Base-by-base conservation (phyloP, 176 grass and related monocot species). In the Pharus latifolius region DNA sequence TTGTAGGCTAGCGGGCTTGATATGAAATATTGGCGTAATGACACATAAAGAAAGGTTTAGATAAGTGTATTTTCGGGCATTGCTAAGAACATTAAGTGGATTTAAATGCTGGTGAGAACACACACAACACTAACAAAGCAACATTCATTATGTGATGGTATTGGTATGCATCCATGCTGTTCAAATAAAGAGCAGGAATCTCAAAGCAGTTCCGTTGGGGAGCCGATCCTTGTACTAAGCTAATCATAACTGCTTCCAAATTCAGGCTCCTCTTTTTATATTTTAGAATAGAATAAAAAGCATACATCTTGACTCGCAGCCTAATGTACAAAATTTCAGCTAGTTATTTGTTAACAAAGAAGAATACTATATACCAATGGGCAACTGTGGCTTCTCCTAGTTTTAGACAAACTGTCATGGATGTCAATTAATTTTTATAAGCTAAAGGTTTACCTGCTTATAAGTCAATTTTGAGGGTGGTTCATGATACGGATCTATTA, bases 401-500 rank as follows among this genome's bases (percentile, higher is more conserved):
- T 60, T 31, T 31, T 2, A 67, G n/a, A 65, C 34, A 40, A 32
- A 31, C 15, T 32, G 30, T 57, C 49, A 35, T 63, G 13, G 47
- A 63, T 31, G 53, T 29, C 11, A 54, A 53, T 3, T 1, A 14
- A 32, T 59, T 26, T 0, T 45, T 72, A 60, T 10, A 4, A 4
- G 20, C 16, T 15, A 42, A 7, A 56, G n/a, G 49, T 65, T 50
- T 77, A 96, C 93, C 88, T 89, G 76, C 70, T 84, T 87, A 42
- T 96, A 96, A 11, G 93, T 92, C 54, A 91, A 70, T 58, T 92
- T 30, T 35, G 93, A 87, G 5, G 74, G 77, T 35, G 85, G 93
- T 11, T 80, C 74, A 20, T 96, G 93, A 45, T 92, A 96, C 52
- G 85, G 89, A 80, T 96, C 93, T 2, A 87, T 3, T 50, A 96